Base-by-base conservation (phyloP, 768 basidiomycete genomes). In the Amanita muscaria region DNA sequence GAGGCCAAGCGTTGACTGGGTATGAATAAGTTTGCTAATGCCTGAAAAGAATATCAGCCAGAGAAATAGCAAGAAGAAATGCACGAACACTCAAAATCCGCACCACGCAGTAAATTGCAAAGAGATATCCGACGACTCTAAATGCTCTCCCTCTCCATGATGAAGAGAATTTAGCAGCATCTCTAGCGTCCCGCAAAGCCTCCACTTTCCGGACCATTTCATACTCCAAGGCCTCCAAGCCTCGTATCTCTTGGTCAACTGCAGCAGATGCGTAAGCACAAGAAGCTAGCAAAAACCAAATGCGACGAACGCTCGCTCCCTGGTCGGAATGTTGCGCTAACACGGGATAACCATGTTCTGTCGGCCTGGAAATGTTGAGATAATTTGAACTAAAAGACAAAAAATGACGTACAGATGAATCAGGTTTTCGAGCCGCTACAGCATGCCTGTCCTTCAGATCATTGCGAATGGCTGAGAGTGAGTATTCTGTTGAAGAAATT, bases 41-140 rank as follows among this genome's bases (percentile, higher is more conserved):
- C 73, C 79, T 80, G 50, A 4, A 11, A 36, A 32, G 22, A 21
- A 16, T n/a, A 23, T 37, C 35, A 24, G 10, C 23, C 44, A 45
- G 44, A 39, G 37, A 8, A 43, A 34, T 35, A n/a, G 7, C 11
- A 23, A 14, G 40, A 21, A 25, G 14, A 36, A 36, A 29, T 37
- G 42, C 21, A 67, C 79, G 53, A 54, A 83, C 86, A 48, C 69
- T 79, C 53, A 79, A 48, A 31, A 79, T 70, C 40, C 86, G 73
- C 25, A 77, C 65, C 3, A 76, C 57, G 51, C 83, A 88, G 57
- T 87, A 88, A 3, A 76, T 46, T 9, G 80, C 81, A 56, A 87
- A 86, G 5, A 76, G 14, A 10, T 66, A 59, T 21, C 77, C 74
- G 1, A 70, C 60, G 40, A 68, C 51, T 44, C 66, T 68, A 51